A percentile compares a stretch with the other conserved stretches of the same genome.
These are phyloP conservation scores for Claviceps humidiphila DNA, from an alignment of 2,329 filamentous ascomycete genomes.

Conservation along the genomic window DNA sequence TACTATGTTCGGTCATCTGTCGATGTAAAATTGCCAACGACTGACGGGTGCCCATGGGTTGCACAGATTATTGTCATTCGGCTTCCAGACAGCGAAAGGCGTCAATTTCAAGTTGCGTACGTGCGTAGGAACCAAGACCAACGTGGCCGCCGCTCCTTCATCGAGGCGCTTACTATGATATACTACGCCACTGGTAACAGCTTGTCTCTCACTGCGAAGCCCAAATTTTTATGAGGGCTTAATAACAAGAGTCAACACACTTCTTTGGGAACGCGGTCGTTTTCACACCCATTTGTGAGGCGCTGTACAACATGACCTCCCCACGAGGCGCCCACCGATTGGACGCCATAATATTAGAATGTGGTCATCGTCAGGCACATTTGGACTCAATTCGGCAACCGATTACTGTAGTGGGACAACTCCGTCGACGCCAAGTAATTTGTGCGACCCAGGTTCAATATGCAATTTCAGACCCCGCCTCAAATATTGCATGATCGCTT, in stretches of 20 bases:
- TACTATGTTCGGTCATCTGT: neutral
- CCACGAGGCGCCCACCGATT: conserved; percentile 1
- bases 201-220: neutral
- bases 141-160: neutral
- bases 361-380: conserved; percentile 2
- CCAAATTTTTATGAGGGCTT: neutral
- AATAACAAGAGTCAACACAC: neutral
- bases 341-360: neutral
- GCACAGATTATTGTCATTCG: neutral
- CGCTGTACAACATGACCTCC: neutral
- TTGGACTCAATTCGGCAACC: neutral
- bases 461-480: conserved; percentile 1
- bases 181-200: neutral
- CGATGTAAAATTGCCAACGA: neutral
- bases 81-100: neutral
- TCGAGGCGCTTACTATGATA: neutral
- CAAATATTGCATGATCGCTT: neutral
- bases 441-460: neutral
- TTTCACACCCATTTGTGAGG: neutral
- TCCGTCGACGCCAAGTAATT: neutral
- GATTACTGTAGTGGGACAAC: neutral
- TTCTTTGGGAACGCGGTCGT: neutral
- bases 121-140: neutral
- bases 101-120: too few relatives aligned
- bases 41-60: neutral